These are phyloP conservation scores for Grosmannia serpens DNA, from an alignment of 2,329 filamentous ascomycete species.

Conservation along the genomic window DNA sequence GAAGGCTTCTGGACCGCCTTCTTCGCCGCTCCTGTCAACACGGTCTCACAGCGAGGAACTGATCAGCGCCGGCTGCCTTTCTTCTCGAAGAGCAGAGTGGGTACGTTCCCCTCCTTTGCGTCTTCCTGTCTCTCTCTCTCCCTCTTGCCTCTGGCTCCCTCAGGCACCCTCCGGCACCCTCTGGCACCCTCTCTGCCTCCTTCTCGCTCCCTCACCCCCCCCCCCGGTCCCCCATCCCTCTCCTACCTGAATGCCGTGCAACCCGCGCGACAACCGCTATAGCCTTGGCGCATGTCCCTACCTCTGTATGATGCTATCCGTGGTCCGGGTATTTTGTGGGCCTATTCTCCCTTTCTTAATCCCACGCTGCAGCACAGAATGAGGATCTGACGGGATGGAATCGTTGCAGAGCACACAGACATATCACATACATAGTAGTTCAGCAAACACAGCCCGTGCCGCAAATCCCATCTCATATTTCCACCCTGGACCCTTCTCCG, in stretches of 20 bases:
- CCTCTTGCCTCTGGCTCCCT: not conserved
- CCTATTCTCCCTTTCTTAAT: not conserved
- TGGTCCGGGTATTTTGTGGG: not conserved
- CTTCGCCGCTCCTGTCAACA: not conserved
- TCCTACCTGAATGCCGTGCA: no score
- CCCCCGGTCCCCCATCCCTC: no score
- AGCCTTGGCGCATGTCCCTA: not conserved
- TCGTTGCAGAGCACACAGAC: not conserved
- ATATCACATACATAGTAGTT: not conserved
- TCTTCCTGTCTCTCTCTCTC: not conserved
- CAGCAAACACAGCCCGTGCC: not conserved
- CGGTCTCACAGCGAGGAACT: not conserved
- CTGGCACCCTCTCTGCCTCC: no score
- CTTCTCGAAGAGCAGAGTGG: not conserved
- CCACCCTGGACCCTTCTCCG: not conserved
- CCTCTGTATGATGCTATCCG: not conserved
- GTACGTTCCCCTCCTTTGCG: not conserved
- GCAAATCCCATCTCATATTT: constrained; percentile 3
- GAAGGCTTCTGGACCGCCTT: not conserved
- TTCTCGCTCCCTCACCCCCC: no score
- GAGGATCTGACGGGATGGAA: not conserved
- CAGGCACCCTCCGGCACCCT: no score
- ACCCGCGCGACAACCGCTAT: not conserved
- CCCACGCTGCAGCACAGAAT: not conserved
- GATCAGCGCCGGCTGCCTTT: not conserved